Percentiles rank a stretch among this genome's conserved stretches.
Evolutionary conservation across 192 early-diverging fungal species (phyloP).

Genomic region (Entomortierella parvispora): DNA sequence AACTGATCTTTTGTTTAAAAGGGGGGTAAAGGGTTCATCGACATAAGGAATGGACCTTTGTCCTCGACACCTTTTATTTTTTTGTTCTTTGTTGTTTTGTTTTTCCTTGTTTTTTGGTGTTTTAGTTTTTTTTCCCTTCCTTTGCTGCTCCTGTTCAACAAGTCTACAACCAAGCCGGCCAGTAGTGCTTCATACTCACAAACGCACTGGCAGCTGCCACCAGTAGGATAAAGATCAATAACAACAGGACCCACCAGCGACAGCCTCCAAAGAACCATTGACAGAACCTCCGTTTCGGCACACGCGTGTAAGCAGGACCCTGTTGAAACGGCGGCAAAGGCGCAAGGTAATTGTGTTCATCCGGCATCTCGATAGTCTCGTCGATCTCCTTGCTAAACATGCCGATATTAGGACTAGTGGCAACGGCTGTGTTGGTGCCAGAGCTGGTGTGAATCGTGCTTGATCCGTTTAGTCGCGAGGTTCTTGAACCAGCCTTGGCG

Average conservation of each 20-base stretch:
- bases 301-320: constrained; percentile 37
- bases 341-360: constrained; percentile 42
- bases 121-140: too few species aligned
- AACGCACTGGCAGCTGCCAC: constrained; percentile 6
- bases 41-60: too few species aligned
- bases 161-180: too few species aligned
- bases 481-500: constrained; percentile 7
- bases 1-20: too few species aligned
- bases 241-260: constrained; percentile 42
- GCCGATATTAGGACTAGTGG: too few species aligned
- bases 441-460: constrained; percentile 1
- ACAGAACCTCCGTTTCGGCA: constrained; percentile 38
- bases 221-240: constrained; percentile 19
- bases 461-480: constrained; percentile 13
- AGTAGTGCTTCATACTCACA: constrained; percentile 7
- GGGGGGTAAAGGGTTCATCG: too few species aligned
- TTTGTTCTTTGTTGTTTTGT: too few species aligned
- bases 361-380: background rate
- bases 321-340: constrained; percentile 41
- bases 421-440: constrained; percentile 4
- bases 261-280: constrained; percentile 37
- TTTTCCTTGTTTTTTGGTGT: too few species aligned
- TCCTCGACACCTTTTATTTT: too few species aligned
- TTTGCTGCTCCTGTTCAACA: too few species aligned
- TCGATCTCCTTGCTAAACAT: too few species aligned